Base-by-base conservation (phyloP, 1,284 basidiomycete species). In the Malassezia arunalokei region DNA sequence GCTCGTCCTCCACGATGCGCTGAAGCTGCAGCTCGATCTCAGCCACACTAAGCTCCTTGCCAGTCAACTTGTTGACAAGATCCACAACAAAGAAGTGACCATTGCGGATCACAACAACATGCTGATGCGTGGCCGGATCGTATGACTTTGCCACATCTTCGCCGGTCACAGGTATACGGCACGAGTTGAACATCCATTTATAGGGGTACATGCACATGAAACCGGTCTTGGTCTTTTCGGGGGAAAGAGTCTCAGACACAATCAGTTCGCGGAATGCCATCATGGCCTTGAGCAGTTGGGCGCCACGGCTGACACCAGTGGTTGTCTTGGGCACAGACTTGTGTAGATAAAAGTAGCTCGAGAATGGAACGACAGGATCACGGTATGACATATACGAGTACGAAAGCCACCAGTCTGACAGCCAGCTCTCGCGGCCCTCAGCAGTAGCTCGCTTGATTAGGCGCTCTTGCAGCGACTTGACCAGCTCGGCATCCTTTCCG, bases 341-440 rank as follows among this genome's bases (percentile, higher is more conserved):
- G 75, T 96, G 91, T 9, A 90, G 79, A 75, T 90, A 96, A 76
- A 86, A 98, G 78, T 98, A 98, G 78, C 84, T 88, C 66, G 94
- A 89, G 66, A 84, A 87, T 20, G 92, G 88, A 27, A 95, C 84
- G 33, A 95, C 86, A 5, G 91, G 84, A 63, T 94, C 87, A 43
- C 87, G 79, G 57, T 69, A 68, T 35, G 56, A 55, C 62, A 73
- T 72, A 70, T 80, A 79, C 24, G 90, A 91, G 8, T 75, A 80
- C 39, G 95, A 87, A 75, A 96, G 94, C 92, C 92, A 99, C 92
- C 92, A 98, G 53, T 94, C 88, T 49, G 80, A 80, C 31, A 99
- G 79, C 92, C 92, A 99, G 77, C 80, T 91, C 62, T 81, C 81
- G 54, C 73, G 75, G 20, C 73, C 73, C 37, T 74, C 67, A 48